Base-by-base conservation (phyloP, 129 eudicot genomes). In the Arctium lappa region DNA sequence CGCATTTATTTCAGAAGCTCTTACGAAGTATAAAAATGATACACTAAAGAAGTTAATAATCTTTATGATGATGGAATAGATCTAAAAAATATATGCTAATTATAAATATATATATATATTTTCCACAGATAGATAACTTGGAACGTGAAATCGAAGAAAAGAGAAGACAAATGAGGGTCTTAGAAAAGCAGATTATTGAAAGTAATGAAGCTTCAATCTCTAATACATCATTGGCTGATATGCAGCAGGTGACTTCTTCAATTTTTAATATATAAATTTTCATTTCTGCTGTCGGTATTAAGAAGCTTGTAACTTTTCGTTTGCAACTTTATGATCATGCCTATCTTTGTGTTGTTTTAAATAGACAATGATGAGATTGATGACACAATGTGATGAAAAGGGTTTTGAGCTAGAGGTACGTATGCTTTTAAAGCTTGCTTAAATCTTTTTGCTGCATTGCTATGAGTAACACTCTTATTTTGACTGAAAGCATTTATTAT, bases 351-450 rank as follows among this genome's bases (percentile, higher is more conserved):
- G 79, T 10, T 83, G 33, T 82, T 37, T 36, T 60, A 15, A 60
- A 83, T 91, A 96, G 99, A 89, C 97, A 36, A 84, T 96, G 88
- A 90, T 82, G 90, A 93, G 87, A 89, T 86, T 93, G 94, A 96
- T 86, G 94, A 89, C 95, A 4, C 94, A 96, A 82, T 96, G 98
- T 76, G 95, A 89, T 82, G 95, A 96, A 68, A 90, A 87, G 87
- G 91, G 88, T 29, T 96, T 96, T 89, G 99, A 96, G 87, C 91
- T 96, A 27, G 99, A 96, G 98, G 99, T 96, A 71, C 16, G 77
- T 80, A 84, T 42, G 12, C 78, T 66, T 75, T 13, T 73, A 30
- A 2, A 68, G 10, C 38, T 78, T 77, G 50, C 53, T 50, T 39
- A 22, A 3, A 44, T 36, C 34, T 74, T 72, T 66, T 30, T 53